phyloP scores from a whole-genome alignment of 176 grass and related monocot genomes.

The Juncus effusus region DNA sequence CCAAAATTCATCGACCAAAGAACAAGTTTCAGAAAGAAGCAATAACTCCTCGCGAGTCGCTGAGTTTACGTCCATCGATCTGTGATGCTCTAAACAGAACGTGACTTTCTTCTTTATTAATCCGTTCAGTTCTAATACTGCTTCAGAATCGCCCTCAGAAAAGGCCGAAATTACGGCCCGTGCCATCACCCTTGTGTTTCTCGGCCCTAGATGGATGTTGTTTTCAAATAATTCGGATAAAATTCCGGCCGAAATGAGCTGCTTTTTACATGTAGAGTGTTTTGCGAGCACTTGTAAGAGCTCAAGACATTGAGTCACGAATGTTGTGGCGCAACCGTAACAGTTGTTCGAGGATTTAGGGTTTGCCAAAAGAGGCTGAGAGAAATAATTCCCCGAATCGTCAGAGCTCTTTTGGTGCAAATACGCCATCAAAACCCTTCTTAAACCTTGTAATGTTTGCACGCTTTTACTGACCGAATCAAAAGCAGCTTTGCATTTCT shows the following conservation, averaged over 20 bases:
- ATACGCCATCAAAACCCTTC: slow-evolving; percentile 81
- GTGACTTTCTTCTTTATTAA: slow-evolving; percentile 98
- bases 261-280: slow-evolving; percentile 77
- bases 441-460: slow-evolving; percentile 89
- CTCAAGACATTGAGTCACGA: slow-evolving; percentile 89
- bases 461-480: slow-evolving; percentile 98
- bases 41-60: slow-evolving; percentile 92
- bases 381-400: slow-evolving; percentile 37
- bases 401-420: slow-evolving; percentile 77
- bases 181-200: slow-evolving; percentile 59
- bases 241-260: slow-evolving; percentile 74
- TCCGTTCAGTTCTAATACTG: slow-evolving; percentile 69
- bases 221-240: slow-evolving; percentile 96
- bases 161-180: slow-evolving; percentile 85
- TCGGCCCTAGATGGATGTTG: slow-evolving; percentile 90
- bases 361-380: slow-evolving; percentile 44
- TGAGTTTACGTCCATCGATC: slow-evolving; percentile 84
- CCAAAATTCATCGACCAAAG: slow-evolving; percentile 90
- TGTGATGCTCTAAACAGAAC: slow-evolving; percentile 96
- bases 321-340: slow-evolving; percentile 87
- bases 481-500: slow-evolving; percentile 99
- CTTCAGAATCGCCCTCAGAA: slow-evolving; percentile 86
- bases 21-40: slow-evolving; percentile 86
- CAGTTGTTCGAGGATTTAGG: slow-evolving; percentile 78
- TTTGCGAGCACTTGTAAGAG: slow-evolving; percentile 90